phyloP scores from a whole-genome alignment of 495 filamentous ascomycete species.

The Penicillium atrosanguineum region DNA sequence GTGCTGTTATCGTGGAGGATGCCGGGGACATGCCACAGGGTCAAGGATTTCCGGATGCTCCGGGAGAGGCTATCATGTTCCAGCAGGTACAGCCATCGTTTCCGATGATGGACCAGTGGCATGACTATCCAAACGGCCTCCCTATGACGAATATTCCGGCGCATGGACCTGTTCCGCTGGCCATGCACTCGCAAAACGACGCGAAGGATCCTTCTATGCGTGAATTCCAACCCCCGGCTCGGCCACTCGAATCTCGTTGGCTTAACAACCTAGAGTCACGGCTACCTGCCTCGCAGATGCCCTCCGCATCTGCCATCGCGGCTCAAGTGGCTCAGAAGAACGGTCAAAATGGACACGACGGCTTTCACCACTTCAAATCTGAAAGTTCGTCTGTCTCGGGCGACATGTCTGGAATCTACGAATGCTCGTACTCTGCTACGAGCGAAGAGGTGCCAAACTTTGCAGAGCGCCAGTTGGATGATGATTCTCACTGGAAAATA shows the following conservation, averaged over 20 bases:
- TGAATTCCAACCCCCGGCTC: slow-evolving; percentile 28
- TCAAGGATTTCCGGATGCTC: slow-evolving; percentile 33
- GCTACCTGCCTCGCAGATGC: slow-evolving; percentile 31
- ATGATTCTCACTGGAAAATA: slow-evolving; percentile 33
- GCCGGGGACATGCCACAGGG: slow-evolving; percentile 33
- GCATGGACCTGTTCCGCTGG: slow-evolving; percentile 20
- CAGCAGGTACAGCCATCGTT: slow-evolving; percentile 38
- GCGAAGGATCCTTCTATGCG: slow-evolving; percentile 23
- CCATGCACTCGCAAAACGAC: slow-evolving; percentile 24
- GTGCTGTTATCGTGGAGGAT: slow-evolving; percentile 44
- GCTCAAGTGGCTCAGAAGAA: slow-evolving; percentile 20
- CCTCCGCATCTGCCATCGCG: slow-evolving; percentile 19
- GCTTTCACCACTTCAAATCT: slow-evolving; percentile 37
- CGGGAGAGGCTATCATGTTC: slow-evolving; percentile 35
- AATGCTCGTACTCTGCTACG: slow-evolving; percentile 38
- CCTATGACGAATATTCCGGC: slow-evolving; percentile 23
- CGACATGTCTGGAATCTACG: slow-evolving; percentile 34
- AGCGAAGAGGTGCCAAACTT: slow-evolving; percentile 34
- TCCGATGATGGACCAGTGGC: slow-evolving; percentile 33
- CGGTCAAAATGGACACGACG: slow-evolving; percentile 23
- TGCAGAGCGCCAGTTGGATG: slow-evolving; percentile 32
- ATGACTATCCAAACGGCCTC: slow-evolving; percentile 20
- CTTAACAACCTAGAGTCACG: slow-evolving; percentile 37
- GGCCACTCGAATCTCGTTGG: slow-evolving; percentile 41
- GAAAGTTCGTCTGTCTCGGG: slow-evolving; percentile 42